Percentiles rank a stretch among this genome's conserved stretches.
These are phyloP conservation scores for Taiozyma sp. DNA, from an alignment of 1,139 yeast genomes.

Conservation along the genomic window DNA sequence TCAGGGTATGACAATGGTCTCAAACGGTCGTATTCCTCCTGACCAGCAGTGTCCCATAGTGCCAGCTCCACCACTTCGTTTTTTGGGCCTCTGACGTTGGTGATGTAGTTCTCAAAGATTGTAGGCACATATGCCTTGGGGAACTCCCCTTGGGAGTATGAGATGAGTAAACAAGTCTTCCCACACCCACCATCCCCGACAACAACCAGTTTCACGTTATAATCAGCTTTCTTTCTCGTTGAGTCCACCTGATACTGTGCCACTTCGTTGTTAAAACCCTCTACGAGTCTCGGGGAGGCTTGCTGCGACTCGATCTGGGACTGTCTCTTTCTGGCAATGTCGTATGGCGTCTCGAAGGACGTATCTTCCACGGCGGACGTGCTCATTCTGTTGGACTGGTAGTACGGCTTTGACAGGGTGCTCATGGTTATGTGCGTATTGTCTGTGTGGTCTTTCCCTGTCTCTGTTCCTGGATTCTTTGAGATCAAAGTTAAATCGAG, in stretches of 20 bases:
- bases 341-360: constrained; percentile 26
- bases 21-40: constrained; percentile 83
- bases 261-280: not conserved
- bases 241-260: constrained; percentile 3
- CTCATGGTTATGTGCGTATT: not conserved
- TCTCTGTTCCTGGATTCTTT: not conserved
- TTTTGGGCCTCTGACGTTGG: constrained; percentile 52
- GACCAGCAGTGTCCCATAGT: constrained; percentile 94
- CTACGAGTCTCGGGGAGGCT: not conserved
- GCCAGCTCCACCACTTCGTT: constrained; percentile 62
- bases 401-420: not conserved
- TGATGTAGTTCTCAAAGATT: constrained; percentile 79
- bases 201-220: constrained; percentile 59
- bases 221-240: constrained; percentile 14
- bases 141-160: constrained; percentile 76
- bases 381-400: not conserved
- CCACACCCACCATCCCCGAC: constrained; percentile 98
- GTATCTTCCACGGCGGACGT: constrained; percentile 1
- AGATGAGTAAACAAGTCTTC: constrained; percentile 77
- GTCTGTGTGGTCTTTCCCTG: not conserved
- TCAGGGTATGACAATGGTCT: constrained; percentile 84
- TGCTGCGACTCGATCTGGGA: constrained; percentile 11
- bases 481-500: not conserved
- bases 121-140: constrained; percentile 86
- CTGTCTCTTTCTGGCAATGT: constrained; percentile 19